Conservation (phyloP, 306 rosid species). For the Dalbergia cochinchinensis region DNA sequence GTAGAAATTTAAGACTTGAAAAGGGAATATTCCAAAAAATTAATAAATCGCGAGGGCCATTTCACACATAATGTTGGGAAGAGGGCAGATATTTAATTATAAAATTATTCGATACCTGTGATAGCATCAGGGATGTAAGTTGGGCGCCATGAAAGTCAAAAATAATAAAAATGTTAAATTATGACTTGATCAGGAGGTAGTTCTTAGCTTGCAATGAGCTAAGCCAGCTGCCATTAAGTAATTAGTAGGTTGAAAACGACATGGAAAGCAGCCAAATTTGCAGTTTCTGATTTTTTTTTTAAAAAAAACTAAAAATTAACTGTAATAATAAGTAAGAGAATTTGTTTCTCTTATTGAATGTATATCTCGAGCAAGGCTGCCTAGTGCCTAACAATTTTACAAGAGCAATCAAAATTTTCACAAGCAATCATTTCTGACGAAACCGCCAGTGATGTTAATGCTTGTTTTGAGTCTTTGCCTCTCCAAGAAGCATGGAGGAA, state of each 20-base stretch:
- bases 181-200: not conserved
- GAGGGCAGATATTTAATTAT: not conserved
- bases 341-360: not conserved
- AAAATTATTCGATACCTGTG: not conserved
- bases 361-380: constrained; percentile 11
- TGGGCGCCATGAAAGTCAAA: not conserved
- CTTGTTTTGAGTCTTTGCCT: constrained; percentile 27
- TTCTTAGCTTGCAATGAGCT: not conserved
- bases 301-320: not conserved
- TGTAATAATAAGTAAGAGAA: not conserved
- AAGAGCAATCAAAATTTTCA: constrained; percentile 27
- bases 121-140: constrained; percentile 20
- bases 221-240: not conserved
- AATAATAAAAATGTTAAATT: not conserved
- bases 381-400: constrained; percentile 29
- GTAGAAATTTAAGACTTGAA: not conserved
- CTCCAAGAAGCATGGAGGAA: constrained; percentile 1
- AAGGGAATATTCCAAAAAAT: not conserved
- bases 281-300: not conserved
- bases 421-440: constrained; percentile 9
- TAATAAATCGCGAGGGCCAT: constrained; percentile 18
- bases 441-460: constrained; percentile 19
- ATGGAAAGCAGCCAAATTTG: constrained; percentile 14
- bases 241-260: not conserved
- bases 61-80: not conserved